Percentiles rank a stretch among this genome's conserved stretches.
These are phyloP conservation scores for Dichotomopilus funicola DNA, from an alignment of 2,329 filamentous ascomycete species.

Conservation along the genomic window DNA sequence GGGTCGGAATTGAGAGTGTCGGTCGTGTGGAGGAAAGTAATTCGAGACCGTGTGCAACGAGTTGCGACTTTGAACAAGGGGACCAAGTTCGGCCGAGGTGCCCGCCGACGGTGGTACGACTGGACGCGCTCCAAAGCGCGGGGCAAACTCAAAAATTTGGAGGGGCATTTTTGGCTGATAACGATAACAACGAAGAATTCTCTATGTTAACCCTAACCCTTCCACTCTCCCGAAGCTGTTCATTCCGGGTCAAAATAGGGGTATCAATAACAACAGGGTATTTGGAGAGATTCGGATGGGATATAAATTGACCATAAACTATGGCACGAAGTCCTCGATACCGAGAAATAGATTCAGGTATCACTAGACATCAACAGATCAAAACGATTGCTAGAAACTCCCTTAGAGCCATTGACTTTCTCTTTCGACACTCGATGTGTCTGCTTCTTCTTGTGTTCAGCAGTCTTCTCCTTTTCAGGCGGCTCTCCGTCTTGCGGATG, in stretches of 20 bases:
- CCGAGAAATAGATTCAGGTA: too few species aligned
- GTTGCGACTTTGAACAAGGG: neutral
- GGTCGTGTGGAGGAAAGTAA: neutral
- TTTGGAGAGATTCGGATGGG: too few species aligned
- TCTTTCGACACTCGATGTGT: slow-evolving; percentile 4
- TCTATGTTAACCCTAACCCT: slow-evolving; percentile 8
- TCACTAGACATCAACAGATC: slow-evolving; percentile 10
- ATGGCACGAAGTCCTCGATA: too few species aligned
- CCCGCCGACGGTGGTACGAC: neutral
- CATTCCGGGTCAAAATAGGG: too few species aligned
- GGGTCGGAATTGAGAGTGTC: neutral
- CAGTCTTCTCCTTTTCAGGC: neutral
- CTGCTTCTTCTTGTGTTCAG: slow-evolving; percentile 8
- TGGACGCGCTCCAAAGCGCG: slow-evolving; percentile 6
- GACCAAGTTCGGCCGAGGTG: neutral
- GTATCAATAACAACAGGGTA: too few species aligned
- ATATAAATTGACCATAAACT: too few species aligned
- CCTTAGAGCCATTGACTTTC: neutral
- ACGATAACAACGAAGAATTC: slow-evolving; percentile 15
- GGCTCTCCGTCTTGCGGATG: slow-evolving; percentile 7
- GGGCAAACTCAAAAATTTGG: slow-evolving; percentile 21
- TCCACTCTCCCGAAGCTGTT: too few species aligned
- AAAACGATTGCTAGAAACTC: slow-evolving; percentile 16
- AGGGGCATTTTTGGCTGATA: slow-evolving; percentile 18
- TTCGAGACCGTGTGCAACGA: neutral